Percentiles rank a stretch among this genome's conserved stretches.
Evolutionary conservation across 2,329 filamentous ascomycete species (phyloP).

Genomic region (Calonectria pteridis): DNA sequence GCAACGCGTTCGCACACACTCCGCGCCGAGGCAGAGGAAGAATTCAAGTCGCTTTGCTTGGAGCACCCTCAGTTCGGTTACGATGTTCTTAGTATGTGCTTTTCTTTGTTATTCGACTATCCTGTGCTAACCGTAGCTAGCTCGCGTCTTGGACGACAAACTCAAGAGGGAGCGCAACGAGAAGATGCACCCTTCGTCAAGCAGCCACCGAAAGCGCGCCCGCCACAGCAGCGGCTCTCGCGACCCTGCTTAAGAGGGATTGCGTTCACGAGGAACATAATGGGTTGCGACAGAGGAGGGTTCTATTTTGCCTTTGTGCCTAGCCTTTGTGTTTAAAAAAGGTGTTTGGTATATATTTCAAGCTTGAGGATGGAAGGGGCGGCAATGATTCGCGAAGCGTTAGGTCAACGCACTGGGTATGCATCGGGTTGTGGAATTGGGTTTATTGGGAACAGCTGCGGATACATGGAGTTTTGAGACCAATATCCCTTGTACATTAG

Average conservation of each 20-base stretch:
- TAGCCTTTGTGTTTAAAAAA: neutral
- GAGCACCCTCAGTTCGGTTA: constrained; percentile 94
- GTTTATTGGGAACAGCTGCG: neutral
- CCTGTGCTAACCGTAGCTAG: constrained; percentile 49
- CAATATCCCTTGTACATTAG: neutral
- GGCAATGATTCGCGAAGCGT: neutral
- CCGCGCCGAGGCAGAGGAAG: constrained; percentile 85
- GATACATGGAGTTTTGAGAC: neutral
- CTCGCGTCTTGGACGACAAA: constrained; percentile 75
- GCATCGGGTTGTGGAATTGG: neutral
- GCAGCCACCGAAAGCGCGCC: constrained; percentile 68
- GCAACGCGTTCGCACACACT: constrained; percentile 71
- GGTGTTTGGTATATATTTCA: neutral
- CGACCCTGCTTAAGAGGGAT: constrained; percentile 15
- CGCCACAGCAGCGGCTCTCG: constrained; percentile 61
- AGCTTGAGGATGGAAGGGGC: neutral
- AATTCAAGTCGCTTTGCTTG: constrained; percentile 87
- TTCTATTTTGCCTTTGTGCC: neutral
- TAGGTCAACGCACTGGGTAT: neutral
- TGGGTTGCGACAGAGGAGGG: neutral
- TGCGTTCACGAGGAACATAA: too few relatives aligned
- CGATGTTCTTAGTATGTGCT: constrained; percentile 82
- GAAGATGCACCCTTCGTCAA: constrained; percentile 65
- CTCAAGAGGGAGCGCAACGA: constrained; percentile 73
- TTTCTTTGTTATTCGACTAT: fast-evolving